Evolutionary conservation across 192 early-diverging fungal genomes (phyloP).

Genomic region (Coemansia furcata): DNA sequence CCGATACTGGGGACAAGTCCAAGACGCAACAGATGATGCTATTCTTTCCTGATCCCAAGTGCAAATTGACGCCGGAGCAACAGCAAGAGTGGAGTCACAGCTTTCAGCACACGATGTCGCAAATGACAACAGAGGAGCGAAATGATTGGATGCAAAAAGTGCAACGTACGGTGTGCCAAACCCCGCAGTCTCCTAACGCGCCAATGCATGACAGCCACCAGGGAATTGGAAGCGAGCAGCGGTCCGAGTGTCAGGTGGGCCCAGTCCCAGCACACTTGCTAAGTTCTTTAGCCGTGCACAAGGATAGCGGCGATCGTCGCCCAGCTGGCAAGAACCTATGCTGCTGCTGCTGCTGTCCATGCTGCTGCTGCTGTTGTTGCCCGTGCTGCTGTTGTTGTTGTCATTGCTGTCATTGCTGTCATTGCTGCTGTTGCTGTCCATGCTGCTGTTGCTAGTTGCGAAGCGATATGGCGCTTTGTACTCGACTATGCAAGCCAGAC

Average conservation of each 20-base stretch:
- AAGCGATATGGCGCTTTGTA: not conserved
- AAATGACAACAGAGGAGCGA: slow-evolving; percentile 1
- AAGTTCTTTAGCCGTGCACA: not conserved
- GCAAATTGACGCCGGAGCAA: slow-evolving; percentile 2
- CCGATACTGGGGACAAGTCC: not conserved
- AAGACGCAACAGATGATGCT: slow-evolving; percentile 4
- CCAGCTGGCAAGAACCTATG: slow-evolving; percentile 30
- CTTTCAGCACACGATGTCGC: not conserved
- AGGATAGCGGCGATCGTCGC: not conserved
- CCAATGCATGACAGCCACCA: not conserved
- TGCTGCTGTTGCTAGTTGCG: slow-evolving; percentile 14
- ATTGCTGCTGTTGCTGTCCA: slow-evolving; percentile 35
- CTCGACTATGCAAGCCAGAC: not conserved
- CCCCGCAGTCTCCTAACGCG: not conserved
- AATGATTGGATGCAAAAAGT: not conserved
- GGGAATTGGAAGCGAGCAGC: not conserved
- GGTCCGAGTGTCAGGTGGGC: not conserved
- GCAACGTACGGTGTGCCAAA: not conserved
- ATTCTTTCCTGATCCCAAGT: not conserved
- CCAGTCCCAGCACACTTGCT: not conserved
- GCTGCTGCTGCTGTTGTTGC: slow-evolving; percentile 39
- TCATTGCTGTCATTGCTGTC: slow-evolving; percentile 23
- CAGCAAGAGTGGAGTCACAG: not conserved
- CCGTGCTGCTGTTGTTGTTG: slow-evolving; percentile 26
- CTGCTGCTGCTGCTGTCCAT: slow-evolving; percentile 36